Conservation (phyloP, 192 early-diverging fungal genomes). For the Geosiphon pyriformis region DNA sequence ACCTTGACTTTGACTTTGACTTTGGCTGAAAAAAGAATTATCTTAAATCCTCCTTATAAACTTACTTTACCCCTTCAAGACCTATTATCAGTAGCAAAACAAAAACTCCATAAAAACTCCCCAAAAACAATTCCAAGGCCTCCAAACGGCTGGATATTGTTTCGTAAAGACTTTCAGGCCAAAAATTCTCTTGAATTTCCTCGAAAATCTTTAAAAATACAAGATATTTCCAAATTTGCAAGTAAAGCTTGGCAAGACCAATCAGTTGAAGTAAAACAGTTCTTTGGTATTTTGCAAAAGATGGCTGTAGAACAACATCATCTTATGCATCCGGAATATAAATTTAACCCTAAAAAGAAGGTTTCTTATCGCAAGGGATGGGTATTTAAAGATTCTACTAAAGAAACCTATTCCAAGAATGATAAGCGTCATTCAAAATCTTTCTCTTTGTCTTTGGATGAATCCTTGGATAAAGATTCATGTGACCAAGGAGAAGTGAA, state of each 20-base stretch:
- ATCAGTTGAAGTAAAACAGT: not conserved
- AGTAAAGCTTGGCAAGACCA: not conserved
- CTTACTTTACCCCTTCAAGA: not conserved
- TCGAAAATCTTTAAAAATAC: not conserved
- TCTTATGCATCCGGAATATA: not conserved
- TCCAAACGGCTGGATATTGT: not conserved
- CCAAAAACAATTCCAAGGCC: not conserved
- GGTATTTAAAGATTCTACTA: too few relatives aligned
- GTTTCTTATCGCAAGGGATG: too few relatives aligned
- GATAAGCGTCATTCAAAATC: too few relatives aligned
- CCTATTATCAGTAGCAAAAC: not conserved
- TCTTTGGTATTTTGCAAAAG: not conserved
- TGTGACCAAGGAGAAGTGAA: too few relatives aligned
- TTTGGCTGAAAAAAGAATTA: not conserved
- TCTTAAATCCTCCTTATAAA: not conserved
- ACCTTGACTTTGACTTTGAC: too few relatives aligned
- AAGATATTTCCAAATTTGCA: not conserved
- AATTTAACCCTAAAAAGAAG: not conserved
- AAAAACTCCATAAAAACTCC: not conserved
- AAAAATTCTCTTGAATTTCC: not conserved
- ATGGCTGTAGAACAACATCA: conserved; percentile 1
- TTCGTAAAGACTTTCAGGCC: not conserved
- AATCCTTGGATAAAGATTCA: too few relatives aligned
- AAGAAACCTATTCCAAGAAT: too few relatives aligned
- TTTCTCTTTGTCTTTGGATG: too few relatives aligned